Evolutionary conservation across 2,329 filamentous ascomycete species (phyloP), one percentile per base, ranked within the genome.

Genomic region (Aspergillus tanneri): DNA sequence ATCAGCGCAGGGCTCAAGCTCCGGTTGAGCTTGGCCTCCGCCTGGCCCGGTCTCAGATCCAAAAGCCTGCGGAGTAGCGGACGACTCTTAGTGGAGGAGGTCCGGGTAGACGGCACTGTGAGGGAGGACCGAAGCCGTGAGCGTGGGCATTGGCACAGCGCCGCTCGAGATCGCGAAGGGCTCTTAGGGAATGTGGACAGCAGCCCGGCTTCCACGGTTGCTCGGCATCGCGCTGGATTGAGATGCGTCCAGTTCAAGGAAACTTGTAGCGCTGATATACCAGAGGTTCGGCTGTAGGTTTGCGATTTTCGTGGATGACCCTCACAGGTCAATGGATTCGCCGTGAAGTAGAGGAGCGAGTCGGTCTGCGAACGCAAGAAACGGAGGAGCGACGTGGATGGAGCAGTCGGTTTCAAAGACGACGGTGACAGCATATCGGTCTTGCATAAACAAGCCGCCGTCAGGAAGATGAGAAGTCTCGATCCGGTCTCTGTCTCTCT

Each of bases 321-420:
- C 42, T 53, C 54, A 42, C 62, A 62, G 57, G 57, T 40, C 49
- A 63, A 58, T 34, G 58, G 41, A 37, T 72, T 75, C 45, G 72
- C 64, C 46, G 64, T 72, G 66, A 79, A 77, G 59, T 81, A 79
- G 53, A 71, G 74, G 37, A 80, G 63, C 46, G 75, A 75, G 58
- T 87, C 79, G 55, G 86, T 83, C 67, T 91, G 88, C 45, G 77
- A 81, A 57, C 83, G 84, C 54, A 93, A 77, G 67, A 88, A 92
- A 57, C 83, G 84, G 54, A 93, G 76, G 16, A 92, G 79, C 35
- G 69, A 70, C 47, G 70, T 64, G 44, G 81, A 83, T 39, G 81
- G 81, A 55, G 68, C 72, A 43, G 63, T 65, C 35, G 68, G 61
- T 58, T 65, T 70, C 46, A 68, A 47, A 34, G 60, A 50, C 37